Base-by-base conservation (phyloP, 2,329 filamentous ascomycete species). In the Fusarium nelsonii region DNA sequence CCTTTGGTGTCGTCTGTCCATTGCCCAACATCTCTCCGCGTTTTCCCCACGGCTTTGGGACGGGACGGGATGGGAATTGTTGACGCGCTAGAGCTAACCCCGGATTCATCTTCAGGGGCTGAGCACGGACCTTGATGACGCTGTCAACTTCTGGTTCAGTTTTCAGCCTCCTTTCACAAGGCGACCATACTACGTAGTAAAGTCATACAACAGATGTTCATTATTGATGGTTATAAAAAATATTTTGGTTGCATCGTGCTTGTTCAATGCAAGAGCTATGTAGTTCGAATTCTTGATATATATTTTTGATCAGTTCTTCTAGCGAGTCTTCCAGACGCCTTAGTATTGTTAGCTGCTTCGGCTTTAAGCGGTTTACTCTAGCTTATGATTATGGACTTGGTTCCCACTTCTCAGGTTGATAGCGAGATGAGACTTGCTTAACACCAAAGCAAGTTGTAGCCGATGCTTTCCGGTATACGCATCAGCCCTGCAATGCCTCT, bases 21-120 rank as follows among this genome's bases (percentile, higher is more conserved):
- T n/a, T 16, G 20, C 28, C 30, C 44, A 48, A 30, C 45, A 32
- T 45, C 37, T 46, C 56, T 63, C 48, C 33, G 49, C 56, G 37
- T 51, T 67, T 34, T 49, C 56, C 66, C 57, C 57, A 52, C 28
- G 49, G 41, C 23, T 28, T n/a, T 58, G 50, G 23, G 6, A 23
- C 23, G 48, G 30, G 20, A 44, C 37, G 51, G 54, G 46, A 65
- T 61, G 37, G 45, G 49, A 59, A 49, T 50, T 62, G 54, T 69
- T 62, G 61, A 63, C 39, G 53, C 66, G 54, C 62, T 58, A 65
- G 40, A 58, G 44, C 66, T 63, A 67, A 68, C 66, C 66, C 66
- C 66, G 33, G 66, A 68, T 67, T 70, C 51, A 55, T 53, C 57
- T 41, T 67, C 56, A 70, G 66, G 66, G 62, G 66, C 39, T 18